Evolutionary conservation across 345 rosid genomes (phyloP), one percentile per base, ranked within the genome.

Genomic region (Dimocarpus longan): DNA sequence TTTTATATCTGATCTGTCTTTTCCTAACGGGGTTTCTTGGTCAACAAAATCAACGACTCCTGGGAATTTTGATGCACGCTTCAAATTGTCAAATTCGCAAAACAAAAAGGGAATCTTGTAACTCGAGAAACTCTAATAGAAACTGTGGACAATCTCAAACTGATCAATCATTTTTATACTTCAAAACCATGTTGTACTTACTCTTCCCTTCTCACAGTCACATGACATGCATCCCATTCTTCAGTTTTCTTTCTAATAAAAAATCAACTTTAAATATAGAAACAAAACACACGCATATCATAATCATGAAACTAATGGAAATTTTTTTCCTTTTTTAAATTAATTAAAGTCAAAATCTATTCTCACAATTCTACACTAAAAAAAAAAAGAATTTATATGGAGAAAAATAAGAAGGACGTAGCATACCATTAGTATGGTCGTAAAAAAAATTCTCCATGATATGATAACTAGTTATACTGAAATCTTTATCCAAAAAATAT

Each of bases 141-240:
- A 10, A 66, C 37, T 32, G 37, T 32, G 37, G 37, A 32, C 37
- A 32, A 32, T 1, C 37, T 8, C 19, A 68, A 48, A 42, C 0
- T n/a, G 70, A 67, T 67, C 48, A 43, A 67, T 67, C 50, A 66
- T 37, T 64, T 24, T 19, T 42, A 42, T 42, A 68, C 52, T 68
- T 42, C 32, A 18, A 54, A 15, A 21, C 8, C 8, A 42, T 42
- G 44, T 42, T 42, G 15, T 57, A 18, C 63, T 57, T 57, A 12
- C 24, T n/a, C 32, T 73, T 19, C 52, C 13, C 1, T n/a, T 0
- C 71, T 48, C 63, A 1, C 28, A 43, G 3, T 32, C 37, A 32
- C 37, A 32, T 74, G 69, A 75, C 78, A 75, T 44, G 70, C 71
- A 66, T 46, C 71, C 44, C 71, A 75, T 66, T 75, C 71, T 65